These are phyloP conservation scores for Tetracladium setigerum DNA, from an alignment of 495 filamentous ascomycete species.

Conservation along the genomic window DNA sequence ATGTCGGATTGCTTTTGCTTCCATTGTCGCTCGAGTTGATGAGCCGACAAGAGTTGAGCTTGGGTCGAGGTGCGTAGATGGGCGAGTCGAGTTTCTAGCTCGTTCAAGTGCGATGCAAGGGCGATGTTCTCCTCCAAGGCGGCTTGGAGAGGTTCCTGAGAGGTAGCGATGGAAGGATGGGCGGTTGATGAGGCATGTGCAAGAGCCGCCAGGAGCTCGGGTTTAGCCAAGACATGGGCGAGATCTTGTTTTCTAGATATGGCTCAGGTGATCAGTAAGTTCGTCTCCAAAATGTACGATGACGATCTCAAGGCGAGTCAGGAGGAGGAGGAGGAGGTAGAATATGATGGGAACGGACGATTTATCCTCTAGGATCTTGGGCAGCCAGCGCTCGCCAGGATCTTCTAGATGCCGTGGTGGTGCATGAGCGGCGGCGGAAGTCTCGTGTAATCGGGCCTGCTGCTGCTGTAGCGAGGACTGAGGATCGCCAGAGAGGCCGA, in stretches of 20 bases:
- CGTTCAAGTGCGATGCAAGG: conserved; percentile 51
- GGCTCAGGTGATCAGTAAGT: conserved; percentile 1
- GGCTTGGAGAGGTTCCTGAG: conserved; percentile 44
- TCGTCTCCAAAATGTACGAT: background rate
- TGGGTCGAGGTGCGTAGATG: conserved; percentile 61
- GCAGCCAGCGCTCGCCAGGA: conserved; percentile 58
- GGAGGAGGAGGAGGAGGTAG: too few relatives aligned
- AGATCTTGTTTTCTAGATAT: conserved; percentile 49
- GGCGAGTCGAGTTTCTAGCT: conserved; percentile 52
- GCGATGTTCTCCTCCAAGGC: conserved; percentile 62
- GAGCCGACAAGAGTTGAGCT: conserved; percentile 70
- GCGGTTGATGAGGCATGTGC: conserved; percentile 56
- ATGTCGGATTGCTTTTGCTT: conserved; percentile 79
- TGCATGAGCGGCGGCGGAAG: conserved; percentile 1
- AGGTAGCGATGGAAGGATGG: conserved; percentile 51
- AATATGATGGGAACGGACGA: conserved; percentile 42
- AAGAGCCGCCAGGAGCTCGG: conserved; percentile 52
- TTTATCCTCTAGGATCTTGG: conserved; percentile 63
- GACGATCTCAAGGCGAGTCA: background rate
- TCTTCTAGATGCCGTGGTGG: conserved; percentile 26
- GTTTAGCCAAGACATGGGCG: conserved; percentile 54
- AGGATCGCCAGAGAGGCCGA: conserved; percentile 9
- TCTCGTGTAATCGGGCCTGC: conserved; percentile 8
- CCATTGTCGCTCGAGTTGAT: conserved; percentile 87
- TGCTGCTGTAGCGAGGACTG: conserved; percentile 6